Base-by-base conservation (phyloP, 495 filamentous ascomycete genomes). In the Halenospora varia region DNA sequence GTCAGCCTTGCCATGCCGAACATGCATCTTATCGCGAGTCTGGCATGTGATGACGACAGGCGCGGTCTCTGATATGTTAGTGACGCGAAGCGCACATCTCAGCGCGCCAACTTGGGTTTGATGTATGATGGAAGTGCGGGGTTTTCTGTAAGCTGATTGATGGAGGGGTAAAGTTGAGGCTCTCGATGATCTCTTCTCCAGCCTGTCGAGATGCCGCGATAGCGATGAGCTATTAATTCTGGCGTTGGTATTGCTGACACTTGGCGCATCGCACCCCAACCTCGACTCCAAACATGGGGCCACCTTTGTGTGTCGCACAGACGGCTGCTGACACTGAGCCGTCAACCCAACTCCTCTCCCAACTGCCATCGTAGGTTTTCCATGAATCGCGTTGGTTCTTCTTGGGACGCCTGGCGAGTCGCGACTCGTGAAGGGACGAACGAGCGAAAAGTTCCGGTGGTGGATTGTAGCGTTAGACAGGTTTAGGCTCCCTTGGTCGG, bases 21-120 rank as follows among this genome's bases (percentile, higher is more conserved):
- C n/a, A n/a, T 35, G 29, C 29, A 35, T 13, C 29, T 35, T 35
- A 35, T 35, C 29, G 29, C 29, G 13, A 20, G 20, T 10, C 23
- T 48, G 17, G 23, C 46, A 48, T 48, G 46, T 48, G 46, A 48
- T 48, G 46, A 22, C 20, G 46, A 19, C 20, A 48, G 23, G 46
- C 46, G 23, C 9, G 18, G 17, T 18, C 18, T 20, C 23, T 6
- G 20, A 23, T 2, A 19, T 3, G 10, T 2, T 18, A 23, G 10
- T 20, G 23, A 48, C 17, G 9, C 46, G 46, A 48, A 20, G 23
- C 23, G 46, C 46, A 48, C 17, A 23, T 11, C 15, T 20, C 9
- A 48, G 11, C 46, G 46, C 23, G 9, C 17, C 46, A 23, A 18
- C 17, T 23, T 4, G n/a, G n/a, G 46, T 48, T 23, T 35, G 29